These are phyloP conservation scores for Tetrahymena malaccensis DNA, from an alignment of 73 alveolate genomes.

Conservation along the genomic window DNA sequence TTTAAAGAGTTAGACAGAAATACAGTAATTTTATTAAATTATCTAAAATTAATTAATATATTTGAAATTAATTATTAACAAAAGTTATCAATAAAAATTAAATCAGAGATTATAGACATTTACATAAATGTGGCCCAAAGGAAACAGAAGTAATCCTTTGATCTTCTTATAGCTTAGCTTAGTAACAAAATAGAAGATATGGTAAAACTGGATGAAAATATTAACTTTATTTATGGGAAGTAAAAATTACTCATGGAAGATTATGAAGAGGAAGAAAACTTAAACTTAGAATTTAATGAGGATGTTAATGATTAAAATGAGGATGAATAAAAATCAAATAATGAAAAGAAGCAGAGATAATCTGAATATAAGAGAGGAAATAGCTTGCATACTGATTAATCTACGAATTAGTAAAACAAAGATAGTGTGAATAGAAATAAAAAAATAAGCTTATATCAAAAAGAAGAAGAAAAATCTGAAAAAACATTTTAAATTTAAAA, in stretches of 20 bases:
- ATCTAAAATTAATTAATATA: neutral
- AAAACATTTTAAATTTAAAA: neutral
- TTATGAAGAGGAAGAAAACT: neutral
- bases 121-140: neutral
- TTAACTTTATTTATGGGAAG: neutral
- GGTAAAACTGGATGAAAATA: neutral
- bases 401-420: neutral
- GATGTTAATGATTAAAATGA: neutral
- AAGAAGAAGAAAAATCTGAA: neutral
- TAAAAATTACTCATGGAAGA: neutral
- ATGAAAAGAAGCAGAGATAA: neutral
- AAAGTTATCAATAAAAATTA: neutral
- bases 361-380: neutral
- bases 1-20: neutral
- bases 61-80: neutral
- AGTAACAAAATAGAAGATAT: neutral
- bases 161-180: neutral
- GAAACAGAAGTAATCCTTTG: neutral
- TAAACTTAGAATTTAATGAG: neutral
- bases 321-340: neutral
- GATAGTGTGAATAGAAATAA: neutral
- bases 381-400: neutral
- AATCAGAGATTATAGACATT: neutral
- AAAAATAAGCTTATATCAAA: neutral
- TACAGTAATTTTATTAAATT: neutral